A percentile compares a stretch with the other conserved stretches of the same genome.
phyloP scores from a whole-genome alignment of 202 grass and related monocot species.

The Carex arenaria region DNA sequence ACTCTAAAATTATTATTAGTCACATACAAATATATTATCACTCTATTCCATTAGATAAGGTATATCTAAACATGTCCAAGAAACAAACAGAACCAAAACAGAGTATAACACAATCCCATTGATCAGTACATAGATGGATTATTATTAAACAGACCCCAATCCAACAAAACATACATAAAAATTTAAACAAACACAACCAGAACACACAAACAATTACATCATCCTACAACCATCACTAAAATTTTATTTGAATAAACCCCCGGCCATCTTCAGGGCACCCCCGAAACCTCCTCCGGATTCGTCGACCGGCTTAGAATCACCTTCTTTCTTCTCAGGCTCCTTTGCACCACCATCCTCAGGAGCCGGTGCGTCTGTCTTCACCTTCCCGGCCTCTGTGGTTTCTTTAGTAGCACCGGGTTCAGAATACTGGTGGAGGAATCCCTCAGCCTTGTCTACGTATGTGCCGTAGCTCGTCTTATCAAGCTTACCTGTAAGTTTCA shows the following conservation, averaged over 20 bases:
- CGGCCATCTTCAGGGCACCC: constrained; percentile 8
- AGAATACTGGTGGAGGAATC: constrained; percentile 18
- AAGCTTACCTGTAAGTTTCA: constrained; percentile 16
- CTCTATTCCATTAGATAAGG: constrained; percentile 2
- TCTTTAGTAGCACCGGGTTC: neutral
- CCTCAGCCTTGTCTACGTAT: constrained; percentile 26
- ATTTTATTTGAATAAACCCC: constrained; percentile 14
- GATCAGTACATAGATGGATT: neutral
- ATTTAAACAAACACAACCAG: neutral
- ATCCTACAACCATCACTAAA: constrained; percentile 5
- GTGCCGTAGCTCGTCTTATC: constrained; percentile 2
- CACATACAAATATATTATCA: neutral
- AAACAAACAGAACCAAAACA: neutral
- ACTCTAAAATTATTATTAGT: neutral
- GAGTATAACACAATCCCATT: neutral
- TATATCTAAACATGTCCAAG: neutral
- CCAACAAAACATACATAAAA: neutral
- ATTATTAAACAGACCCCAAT: neutral
- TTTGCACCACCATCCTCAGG: neutral
- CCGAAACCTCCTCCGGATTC: neutral
- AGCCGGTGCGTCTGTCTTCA: neutral
- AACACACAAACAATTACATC: neutral
- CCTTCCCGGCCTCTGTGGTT: neutral
- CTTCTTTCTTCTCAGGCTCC: neutral
- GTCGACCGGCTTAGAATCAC: neutral